Evolutionary conservation across 805 yeast genomes (phyloP).

Genomic region (Zygosaccharomyces pseudorouxii): DNA sequence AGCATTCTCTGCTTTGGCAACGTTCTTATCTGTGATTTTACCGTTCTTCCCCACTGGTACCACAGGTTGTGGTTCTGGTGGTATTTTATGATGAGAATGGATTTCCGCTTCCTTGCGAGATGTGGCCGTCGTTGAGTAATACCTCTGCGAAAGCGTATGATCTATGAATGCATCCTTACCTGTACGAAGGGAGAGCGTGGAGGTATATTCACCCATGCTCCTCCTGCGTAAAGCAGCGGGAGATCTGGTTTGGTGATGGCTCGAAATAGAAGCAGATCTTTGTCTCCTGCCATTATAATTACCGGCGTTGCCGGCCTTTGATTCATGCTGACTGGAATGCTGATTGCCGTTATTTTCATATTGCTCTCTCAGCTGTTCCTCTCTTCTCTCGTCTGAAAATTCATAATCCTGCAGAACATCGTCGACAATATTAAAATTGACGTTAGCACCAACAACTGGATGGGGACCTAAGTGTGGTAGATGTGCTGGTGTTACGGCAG

Average conservation of each 20-base stretch:
- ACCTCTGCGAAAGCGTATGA: conserved; percentile 18
- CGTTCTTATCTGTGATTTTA: background rate
- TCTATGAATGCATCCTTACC: conserved; percentile 17
- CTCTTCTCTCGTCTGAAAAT: conserved; percentile 5
- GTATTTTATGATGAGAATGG: background rate
- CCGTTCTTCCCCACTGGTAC: conserved; percentile 7
- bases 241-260: conserved; percentile 2
- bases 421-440: conserved; percentile 31
- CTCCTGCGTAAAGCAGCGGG: conserved; percentile 11
- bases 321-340: background rate
- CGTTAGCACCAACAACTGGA: conserved; percentile 36
- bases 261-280: conserved; percentile 2
- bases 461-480: conserved; percentile 31
- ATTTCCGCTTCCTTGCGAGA: conserved; percentile 2
- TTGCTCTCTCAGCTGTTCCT: conserved; percentile 1
- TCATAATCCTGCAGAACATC: conserved; percentile 18
- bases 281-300: background rate
- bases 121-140: conserved; percentile 17
- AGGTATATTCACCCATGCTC: conserved; percentile 10
- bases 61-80: background rate
- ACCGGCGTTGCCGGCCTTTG: background rate
- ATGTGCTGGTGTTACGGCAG: conserved; percentile 19
- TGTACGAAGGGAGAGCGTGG: conserved; percentile 6
- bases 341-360: background rate
- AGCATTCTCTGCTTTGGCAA: background rate